phyloP scores from a whole-genome alignment of 1,139 yeast species.

The Zygosaccharomyces pseudobailii region DNA sequence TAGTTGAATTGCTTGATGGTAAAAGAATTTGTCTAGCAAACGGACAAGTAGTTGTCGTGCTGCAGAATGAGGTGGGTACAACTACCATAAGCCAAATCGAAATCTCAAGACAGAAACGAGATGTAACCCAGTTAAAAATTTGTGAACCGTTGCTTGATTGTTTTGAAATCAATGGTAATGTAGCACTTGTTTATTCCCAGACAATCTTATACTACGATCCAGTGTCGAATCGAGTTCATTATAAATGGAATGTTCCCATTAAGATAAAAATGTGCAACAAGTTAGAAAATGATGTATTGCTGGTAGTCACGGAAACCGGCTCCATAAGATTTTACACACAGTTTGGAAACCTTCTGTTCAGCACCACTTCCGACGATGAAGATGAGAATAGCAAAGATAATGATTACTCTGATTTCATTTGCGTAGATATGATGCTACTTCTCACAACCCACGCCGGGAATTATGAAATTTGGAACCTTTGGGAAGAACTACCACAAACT shows the following conservation, averaged over 20 bases:
- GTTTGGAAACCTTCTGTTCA: conserved; percentile 29
- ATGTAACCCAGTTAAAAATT: conserved; percentile 9
- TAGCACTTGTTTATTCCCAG: conserved; percentile 18
- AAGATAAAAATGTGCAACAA: conserved; percentile 19
- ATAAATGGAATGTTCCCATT: conserved; percentile 11
- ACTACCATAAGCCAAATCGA: conserved; percentile 17
- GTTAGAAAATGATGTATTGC: conserved; percentile 18
- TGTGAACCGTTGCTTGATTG: conserved; percentile 11
- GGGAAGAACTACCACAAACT: conserved; percentile 24
- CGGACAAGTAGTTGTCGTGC: conserved; percentile 29
- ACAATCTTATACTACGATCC: conserved; percentile 20
- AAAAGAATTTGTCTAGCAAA: conserved; percentile 29
- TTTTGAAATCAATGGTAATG: conserved; percentile 13
- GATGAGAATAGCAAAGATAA: conserved; percentile 7
- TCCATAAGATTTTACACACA: conserved; percentile 21
- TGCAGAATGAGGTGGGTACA: conserved; percentile 12
- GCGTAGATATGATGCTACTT: conserved; percentile 22
- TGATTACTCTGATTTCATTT: conserved; percentile 23
- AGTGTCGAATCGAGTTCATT: conserved; percentile 9
- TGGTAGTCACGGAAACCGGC: conserved; percentile 23
- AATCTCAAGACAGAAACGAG: conserved; percentile 14
- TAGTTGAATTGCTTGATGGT: conserved; percentile 25
- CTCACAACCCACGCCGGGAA: conserved; percentile 23
- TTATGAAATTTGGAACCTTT: conserved; percentile 27
- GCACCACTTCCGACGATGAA: conserved; percentile 21